Evolutionary conservation across 345 rosid genomes (phyloP).

Genomic region (Noccaea bulbosa): DNA sequence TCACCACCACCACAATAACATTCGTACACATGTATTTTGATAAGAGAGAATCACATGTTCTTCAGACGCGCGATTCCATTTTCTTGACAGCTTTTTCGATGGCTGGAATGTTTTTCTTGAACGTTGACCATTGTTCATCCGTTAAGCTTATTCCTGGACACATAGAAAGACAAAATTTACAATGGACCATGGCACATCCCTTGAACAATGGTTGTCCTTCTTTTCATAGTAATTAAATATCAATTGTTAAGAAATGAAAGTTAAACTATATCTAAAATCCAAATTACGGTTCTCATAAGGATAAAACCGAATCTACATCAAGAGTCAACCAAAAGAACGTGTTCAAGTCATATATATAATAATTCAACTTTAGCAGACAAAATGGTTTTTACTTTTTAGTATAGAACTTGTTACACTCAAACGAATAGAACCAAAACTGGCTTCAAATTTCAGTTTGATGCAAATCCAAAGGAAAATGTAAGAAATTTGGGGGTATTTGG

Average conservation of each 20-base stretch:
- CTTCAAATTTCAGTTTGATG: neutral
- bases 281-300: neutral
- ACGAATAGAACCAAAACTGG: neutral
- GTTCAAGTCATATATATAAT: neutral
- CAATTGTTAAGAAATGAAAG: neutral
- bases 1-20: neutral
- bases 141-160: slow-evolving; percentile 83
- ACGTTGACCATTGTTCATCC: slow-evolving; percentile 77
- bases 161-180: neutral
- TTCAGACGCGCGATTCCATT: slow-evolving; percentile 60
- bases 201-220: neutral
- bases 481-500: neutral
- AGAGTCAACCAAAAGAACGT: neutral
- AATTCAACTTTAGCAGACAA: neutral
- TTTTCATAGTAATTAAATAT: neutral
- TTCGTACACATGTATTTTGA: slow-evolving; percentile 6
- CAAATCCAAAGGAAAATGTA: neutral
- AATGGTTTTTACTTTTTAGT: neutral
- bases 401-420: neutral
- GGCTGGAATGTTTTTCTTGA: slow-evolving; percentile 65
- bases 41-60: neutral
- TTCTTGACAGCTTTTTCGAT: slow-evolving; percentile 71
- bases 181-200: neutral
- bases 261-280: neutral
- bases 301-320: neutral